Base-by-base conservation (phyloP, 192 early-diverging fungal genomes). In the Coemansia sp. region DNA sequence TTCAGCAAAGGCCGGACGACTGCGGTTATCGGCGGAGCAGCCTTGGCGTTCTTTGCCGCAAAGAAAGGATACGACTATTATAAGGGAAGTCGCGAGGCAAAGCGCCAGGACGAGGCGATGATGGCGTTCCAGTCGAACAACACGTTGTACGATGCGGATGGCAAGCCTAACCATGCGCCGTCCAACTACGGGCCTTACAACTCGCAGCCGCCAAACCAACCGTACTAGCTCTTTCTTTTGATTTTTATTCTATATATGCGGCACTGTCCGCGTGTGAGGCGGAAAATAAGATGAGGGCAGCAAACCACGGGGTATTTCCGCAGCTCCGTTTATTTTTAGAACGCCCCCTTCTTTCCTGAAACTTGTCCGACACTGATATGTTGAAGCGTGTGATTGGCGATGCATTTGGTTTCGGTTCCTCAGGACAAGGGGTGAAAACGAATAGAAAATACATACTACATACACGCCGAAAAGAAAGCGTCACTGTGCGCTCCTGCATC, bases 241-340 rank as follows among this genome's bases (percentile, higher is more conserved):
- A 10, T 2, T 15, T 45, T 12, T 15, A n/a, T 45, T 45, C 14
- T n/a, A 45, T 45, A 12, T 14, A 45, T 45, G 41, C 15, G 14
- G 41, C 41, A 7, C 7, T 7, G 32, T 45, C 41, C 41, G 41
- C 41, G 41, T 45, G 14, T 45, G 41, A 45, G 15, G 41, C 41
- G 54, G 32, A 35, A 25, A 17, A n/a, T 10, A 15, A 35, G 54
- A 56, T 56, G 54, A 17, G 54, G 29, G 12, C 54, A 56, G 54
- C 54, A 38, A 56, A 56, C 32, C 54, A 56, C 54, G 32, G 32
- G 54, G 32, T 23, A n/a, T 56, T 19, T 56, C 54, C 54, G 54
- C 54, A 56, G 54, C 54, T 35, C 11, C 14, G 6, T 7, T 14
- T 60, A 60, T 60, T 60, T 60, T 60, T 60, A 59, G 57, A 59